phyloP scores from a whole-genome alignment of 257 asterid species.

The Solanum commersonii region DNA sequence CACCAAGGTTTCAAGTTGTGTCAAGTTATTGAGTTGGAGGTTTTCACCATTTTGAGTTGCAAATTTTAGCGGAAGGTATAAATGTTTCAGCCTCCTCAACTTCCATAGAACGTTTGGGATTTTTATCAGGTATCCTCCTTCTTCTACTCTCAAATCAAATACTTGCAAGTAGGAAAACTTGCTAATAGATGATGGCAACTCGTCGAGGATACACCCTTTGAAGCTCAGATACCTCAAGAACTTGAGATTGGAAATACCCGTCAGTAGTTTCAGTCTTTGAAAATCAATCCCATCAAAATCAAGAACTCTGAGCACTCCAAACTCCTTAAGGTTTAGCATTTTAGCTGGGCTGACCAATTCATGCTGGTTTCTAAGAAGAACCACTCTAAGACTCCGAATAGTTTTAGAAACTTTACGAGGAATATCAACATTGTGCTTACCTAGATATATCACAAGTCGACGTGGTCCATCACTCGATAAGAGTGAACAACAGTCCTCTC shows the following conservation, averaged over 20 bases:
- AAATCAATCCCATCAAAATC: slow-evolving; percentile 14
- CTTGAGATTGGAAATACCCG: slow-evolving; percentile 11
- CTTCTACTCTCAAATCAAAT: slow-evolving; percentile 19
- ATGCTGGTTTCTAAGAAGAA: neutral
- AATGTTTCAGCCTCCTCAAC: slow-evolving; percentile 16
- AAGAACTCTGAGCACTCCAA: slow-evolving; percentile 16
- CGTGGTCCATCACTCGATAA: neutral
- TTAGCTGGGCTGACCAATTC: neutral
- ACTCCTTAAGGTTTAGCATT: neutral
- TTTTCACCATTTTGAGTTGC: slow-evolving; percentile 6
- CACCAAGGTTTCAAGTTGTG: slow-evolving; percentile 23
- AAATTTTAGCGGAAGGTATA: slow-evolving; percentile 31
- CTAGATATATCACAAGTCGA: neutral
- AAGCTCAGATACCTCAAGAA: slow-evolving; percentile 28
- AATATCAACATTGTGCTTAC: neutral
- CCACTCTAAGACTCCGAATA: neutral
- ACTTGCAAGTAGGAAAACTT: slow-evolving; percentile 19
- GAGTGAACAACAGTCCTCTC: neutral
- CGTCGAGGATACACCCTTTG: slow-evolving; percentile 22
- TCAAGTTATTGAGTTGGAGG: slow-evolving; percentile 16
- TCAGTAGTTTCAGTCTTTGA: slow-evolving; percentile 4
- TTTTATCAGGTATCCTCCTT: neutral
- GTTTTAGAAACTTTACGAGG: neutral
- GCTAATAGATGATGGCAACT: slow-evolving; percentile 28
- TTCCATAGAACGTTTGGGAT: slow-evolving; percentile 31